Base-by-base conservation (phyloP, 108 stramenopile species). In the Nitzschia sp. region DNA sequence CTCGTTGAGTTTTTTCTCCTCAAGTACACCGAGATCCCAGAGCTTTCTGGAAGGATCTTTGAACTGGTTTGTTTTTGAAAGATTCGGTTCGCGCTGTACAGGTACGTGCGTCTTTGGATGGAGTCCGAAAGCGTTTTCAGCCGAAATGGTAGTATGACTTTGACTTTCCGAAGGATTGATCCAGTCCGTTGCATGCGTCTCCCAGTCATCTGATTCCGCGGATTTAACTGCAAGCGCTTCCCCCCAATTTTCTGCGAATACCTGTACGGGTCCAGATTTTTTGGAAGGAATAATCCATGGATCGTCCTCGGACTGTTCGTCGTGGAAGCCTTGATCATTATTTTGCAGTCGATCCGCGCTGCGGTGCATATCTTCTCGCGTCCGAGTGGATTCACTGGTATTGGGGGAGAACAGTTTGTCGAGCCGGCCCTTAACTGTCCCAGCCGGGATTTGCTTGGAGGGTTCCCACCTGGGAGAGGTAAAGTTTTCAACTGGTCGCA, bases 221-320 rank as follows among this genome's bases (percentile, higher is more conserved):
- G 64, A 66, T 27, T 54, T 68, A 21, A 47, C 58, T 2, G 63
- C 8, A 16, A 75, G 29, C 16, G 57, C 73, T 55, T 73, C 64
- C 3, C 72, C 72, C 72, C 72, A 73, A 29, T 66, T 55, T 19
- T 47, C 63, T 17, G 45, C 16, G 22, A 35, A 73, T 15, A 66
- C 72, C 23, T 65, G 31, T 8, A 30, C 23, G 27, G 41, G 64
- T 38, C 59, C 53, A 27, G 21, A 30, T 23, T 63, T 63, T 25
- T 63, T 63, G 38, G 63, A 41, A 17, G 72, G 63, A 38, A 73
- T 73, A 28, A 73, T 73, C 72, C 72, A 73, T n/a, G 63, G 72
- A 52, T 66, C 72, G 32, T 73, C 72, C 13, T 41, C 60, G 5
- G 56, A 31, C 11, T 36, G 21, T 23, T 61, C 32, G 26, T 61